Evolutionary conservation across 306 rosid genomes (phyloP), one percentile per base, ranked within the genome.

Genomic region (Amphicarpaea edgeworthii): DNA sequence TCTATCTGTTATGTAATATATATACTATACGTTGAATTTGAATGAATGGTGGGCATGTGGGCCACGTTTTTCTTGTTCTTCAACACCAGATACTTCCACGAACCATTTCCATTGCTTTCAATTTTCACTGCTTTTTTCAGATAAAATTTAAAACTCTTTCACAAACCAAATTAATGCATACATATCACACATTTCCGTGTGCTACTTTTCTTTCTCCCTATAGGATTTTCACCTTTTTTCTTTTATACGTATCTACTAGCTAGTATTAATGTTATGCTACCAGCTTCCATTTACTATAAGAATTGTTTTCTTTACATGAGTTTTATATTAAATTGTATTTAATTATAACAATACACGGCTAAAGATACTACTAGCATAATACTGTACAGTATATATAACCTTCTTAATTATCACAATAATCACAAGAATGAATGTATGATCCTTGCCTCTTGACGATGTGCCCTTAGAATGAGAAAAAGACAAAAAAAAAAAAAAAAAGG

Each of bases 11-110:
- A 1, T 1, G 28, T 38, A 38, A 38, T 32, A 20, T 9, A 23
- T 20, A 12, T 45, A 80, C 77, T 34, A 67, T 89, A 30, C 87
- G 8, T 45, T 87, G 90, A n/a, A n/a, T n/a, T n/a, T n/a, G n/a
- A n/a, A n/a, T n/a, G n/a, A 80, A 84, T 82, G 90, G 12, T 85
- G 87, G 87, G 69, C 83, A 73, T 59, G 88, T 83, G 80, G 77
- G 60, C 38, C 83, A 73, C 47, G 4, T 62, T 20, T 1, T 4
- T 65, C 58, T 19, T 47, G 0, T 21, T 66, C 20, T 17, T 58
- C 32, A 58, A 58, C 58, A 14, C 2, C 61, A 14, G 54, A 21
- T 63, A 38, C 72, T 75, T 75, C 72, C 72, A 8, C 8, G 20
- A 75, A 49, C 19, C 72, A 34, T 61, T 75, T 63, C 28, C 11